A percentile compares a stretch with the other conserved stretches of the same genome.
phyloP scores from a whole-genome alignment of 225 moss, liverwort and hornwort genomes.

The Bryum argenteum region DNA sequence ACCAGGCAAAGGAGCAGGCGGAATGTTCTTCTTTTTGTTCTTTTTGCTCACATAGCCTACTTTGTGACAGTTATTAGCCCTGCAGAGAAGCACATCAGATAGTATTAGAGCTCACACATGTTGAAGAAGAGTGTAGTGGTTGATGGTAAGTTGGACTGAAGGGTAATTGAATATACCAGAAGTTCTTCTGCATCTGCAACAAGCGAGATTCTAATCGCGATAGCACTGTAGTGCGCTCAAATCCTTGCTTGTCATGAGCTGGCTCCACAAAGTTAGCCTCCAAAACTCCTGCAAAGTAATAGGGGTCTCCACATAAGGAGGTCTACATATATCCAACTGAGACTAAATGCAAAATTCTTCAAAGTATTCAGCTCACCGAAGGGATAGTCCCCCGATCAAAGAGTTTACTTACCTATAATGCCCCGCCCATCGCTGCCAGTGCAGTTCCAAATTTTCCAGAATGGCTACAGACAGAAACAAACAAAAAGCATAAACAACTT shows the following conservation, averaged over 20 bases:
- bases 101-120: conserved; percentile 12
- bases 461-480: conserved; percentile 51
- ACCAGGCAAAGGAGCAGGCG: conserved; percentile 38
- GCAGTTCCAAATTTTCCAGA: conserved; percentile 85
- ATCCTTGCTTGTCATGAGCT: conserved; percentile 86
- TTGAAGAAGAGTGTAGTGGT: not conserved
- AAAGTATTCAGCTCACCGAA: not conserved
- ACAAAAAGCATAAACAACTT: not conserved
- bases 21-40: conserved; percentile 42
- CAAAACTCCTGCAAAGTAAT: conserved; percentile 54
- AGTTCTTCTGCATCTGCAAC: conserved; percentile 78
- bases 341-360: not conserved
- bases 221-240: conserved; percentile 76
- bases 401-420: conserved; percentile 56
- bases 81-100: conserved; percentile 5
- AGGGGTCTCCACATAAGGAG: not conserved
- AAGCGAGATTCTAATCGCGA: conserved; percentile 65
- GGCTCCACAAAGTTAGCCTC: conserved; percentile 89
- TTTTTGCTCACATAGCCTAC: conserved; percentile 54
- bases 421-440: conserved; percentile 80
- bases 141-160: not conserved
- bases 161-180: conserved; percentile 42
- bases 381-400: not conserved
- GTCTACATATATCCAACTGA: not conserved
- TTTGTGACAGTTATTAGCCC: conserved; percentile 50